These are phyloP conservation scores for Trifolium fragiferum DNA, from an alignment of 306 rosid genomes.

Conservation along the genomic window DNA sequence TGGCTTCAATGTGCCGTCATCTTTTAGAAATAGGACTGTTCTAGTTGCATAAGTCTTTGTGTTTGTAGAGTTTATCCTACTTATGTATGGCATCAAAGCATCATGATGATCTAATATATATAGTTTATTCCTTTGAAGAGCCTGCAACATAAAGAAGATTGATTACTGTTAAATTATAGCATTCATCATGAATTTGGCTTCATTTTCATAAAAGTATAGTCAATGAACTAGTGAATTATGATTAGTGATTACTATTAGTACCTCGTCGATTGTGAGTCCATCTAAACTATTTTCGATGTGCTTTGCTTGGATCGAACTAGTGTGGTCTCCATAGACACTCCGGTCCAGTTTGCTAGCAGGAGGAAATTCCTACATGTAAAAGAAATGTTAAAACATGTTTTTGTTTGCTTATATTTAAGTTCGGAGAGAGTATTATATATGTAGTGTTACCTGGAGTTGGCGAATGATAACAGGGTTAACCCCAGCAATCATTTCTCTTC, in stretches of 20 bases:
- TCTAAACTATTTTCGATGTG: constrained; percentile 62
- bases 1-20: constrained; percentile 81
- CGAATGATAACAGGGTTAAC: constrained; percentile 88
- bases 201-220: background rate
- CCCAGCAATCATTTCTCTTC: constrained; percentile 94
- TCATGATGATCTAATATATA: constrained; percentile 91
- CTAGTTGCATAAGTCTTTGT: constrained; percentile 84
- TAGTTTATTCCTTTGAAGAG: constrained; percentile 62
- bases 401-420: background rate
- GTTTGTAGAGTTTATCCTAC: constrained; percentile 76
- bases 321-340: constrained; percentile 68
- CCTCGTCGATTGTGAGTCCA: constrained; percentile 68
- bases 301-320: constrained; percentile 67
- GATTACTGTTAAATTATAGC: constrained; percentile 8
- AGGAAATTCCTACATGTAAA: constrained; percentile 73
- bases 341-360: constrained; percentile 78
- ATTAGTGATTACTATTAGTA: constrained; percentile 41
- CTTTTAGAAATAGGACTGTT: constrained; percentile 78
- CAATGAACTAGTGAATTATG: constrained; percentile 6
- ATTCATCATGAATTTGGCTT: constrained; percentile 2
- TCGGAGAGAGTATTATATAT: background rate
- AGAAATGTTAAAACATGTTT: constrained; percentile 1
- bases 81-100: constrained; percentile 75
- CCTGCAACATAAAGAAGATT: constrained; percentile 51
- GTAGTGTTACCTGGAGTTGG: constrained; percentile 58